A percentile compares a stretch with the other conserved stretches of the same genome.
Conservation (phyloP, 2,329 filamentous ascomycete species). For the Ophiocordyceps camponoti-saundersi region DNA sequence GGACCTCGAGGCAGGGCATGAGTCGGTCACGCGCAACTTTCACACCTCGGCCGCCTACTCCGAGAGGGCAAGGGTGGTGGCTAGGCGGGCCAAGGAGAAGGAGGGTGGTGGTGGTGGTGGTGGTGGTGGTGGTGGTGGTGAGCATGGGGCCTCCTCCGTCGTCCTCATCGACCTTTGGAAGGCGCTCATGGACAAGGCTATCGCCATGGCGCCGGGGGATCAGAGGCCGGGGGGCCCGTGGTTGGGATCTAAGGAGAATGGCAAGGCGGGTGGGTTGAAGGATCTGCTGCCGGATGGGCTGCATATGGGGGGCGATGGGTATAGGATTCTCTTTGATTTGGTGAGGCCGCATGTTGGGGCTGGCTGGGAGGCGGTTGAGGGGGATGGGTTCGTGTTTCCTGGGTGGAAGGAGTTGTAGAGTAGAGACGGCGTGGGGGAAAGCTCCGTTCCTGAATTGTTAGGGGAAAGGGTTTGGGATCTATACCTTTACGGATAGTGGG, state of each 20-base stretch:
- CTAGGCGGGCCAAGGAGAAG: slow-evolving; percentile 27
- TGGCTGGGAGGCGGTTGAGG: slow-evolving; percentile 16
- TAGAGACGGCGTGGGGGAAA: not conserved
- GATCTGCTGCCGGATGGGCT: slow-evolving; percentile 38
- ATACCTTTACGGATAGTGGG: too few relatives aligned
- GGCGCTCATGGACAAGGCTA: slow-evolving; percentile 56
- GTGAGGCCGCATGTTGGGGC: slow-evolving; percentile 30
- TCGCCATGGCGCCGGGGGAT: slow-evolving; percentile 37
- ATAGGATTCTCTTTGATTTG: slow-evolving; percentile 32
- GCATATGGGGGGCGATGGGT: slow-evolving; percentile 37
- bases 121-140: slow-evolving; percentile 48
- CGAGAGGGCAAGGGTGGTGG: slow-evolving; percentile 46
- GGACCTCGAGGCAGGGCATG: slow-evolving; percentile 28
- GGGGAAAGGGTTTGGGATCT: too few relatives aligned
- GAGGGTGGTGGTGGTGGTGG: slow-evolving; percentile 48
- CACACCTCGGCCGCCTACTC: slow-evolving; percentile 39
- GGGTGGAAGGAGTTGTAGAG: slow-evolving; percentile 21
- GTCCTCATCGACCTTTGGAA: slow-evolving; percentile 72
- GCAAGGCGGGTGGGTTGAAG: slow-evolving; percentile 32
- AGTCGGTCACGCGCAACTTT: slow-evolving; percentile 24
- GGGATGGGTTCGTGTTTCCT: slow-evolving; percentile 26
- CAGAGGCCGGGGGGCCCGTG: slow-evolving; percentile 29
- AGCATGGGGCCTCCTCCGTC: too few relatives aligned
- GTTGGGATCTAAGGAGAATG: slow-evolving; percentile 32
- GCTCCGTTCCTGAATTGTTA: too few relatives aligned